Evolutionary conservation across 148 eudicot genomes (phyloP).

Genomic region (Diospyros lotus): DNA sequence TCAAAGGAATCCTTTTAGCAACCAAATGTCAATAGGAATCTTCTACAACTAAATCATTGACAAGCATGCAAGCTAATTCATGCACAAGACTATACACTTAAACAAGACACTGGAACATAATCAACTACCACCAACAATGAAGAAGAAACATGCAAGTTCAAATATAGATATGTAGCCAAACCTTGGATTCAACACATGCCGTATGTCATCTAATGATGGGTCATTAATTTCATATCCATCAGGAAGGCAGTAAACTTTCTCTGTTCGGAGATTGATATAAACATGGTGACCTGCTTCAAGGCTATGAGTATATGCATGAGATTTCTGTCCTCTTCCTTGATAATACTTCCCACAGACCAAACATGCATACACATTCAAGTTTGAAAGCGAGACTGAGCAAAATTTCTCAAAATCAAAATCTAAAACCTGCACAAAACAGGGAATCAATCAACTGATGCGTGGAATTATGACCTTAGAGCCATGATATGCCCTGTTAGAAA

Average conservation of each 20-base stretch:
- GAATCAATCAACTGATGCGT: not conserved
- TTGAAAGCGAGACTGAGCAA: constrained; percentile 85
- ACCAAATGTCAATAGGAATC: too few relatives aligned
- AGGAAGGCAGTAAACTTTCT: constrained; percentile 93
- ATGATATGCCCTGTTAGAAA: not conserved
- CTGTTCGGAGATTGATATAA: constrained; percentile 76
- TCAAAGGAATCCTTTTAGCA: too few relatives aligned
- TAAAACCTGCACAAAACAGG: constrained; percentile 54
- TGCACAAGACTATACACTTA: not conserved
- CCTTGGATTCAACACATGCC: constrained; percentile 93
- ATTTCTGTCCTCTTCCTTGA: constrained; percentile 90
- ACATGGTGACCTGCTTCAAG: constrained; percentile 96
- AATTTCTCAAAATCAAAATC: constrained; percentile 98
- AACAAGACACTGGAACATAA: not conserved
- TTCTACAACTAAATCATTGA: not conserved
- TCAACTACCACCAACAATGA: not conserved
- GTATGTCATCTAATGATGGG: constrained; percentile 86
- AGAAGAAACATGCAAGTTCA: not conserved
- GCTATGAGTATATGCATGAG: constrained; percentile 94
- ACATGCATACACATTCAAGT: constrained; percentile 93
- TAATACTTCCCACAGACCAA: constrained; percentile 93
- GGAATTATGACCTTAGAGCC: not conserved
- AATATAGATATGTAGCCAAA: constrained; percentile 17
- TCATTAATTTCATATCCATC: constrained; percentile 95
- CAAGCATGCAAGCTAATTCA: not conserved